Evolutionary conservation across 2,329 filamentous ascomycete genomes (phyloP), one percentile per base, ranked within the genome.

Genomic region (Metarhizium album): DNA sequence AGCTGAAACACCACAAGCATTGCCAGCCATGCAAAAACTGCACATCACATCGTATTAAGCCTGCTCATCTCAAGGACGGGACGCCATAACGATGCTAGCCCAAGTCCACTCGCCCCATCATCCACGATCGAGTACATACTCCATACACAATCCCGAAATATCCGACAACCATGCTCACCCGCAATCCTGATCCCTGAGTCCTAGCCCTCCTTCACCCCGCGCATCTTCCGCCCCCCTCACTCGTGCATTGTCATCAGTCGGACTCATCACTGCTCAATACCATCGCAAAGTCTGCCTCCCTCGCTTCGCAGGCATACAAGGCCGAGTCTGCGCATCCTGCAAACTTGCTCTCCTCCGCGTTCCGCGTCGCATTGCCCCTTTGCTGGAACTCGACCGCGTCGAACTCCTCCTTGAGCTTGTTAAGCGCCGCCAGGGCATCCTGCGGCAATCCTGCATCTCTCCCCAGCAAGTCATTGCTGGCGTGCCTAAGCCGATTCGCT

Each of bases 321-420:
- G 63, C 63, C 40, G 43, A 48, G 37, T 64, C 61, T 0, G 62
- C 57, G 38, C 54, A 60, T 2, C 58, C 60, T 11, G 62, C 62
- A 53, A 62, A 60, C 50, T 54, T 50, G 0, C 58, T 62, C n/a
- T 42, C 52, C 11, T 48, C 47, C 4, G 57, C 60, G 22, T 58
- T 48, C 6, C 57, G 58, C 4, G 55, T 56, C 1, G 52, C 54
- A 24, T 49, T 31, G 9, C 53, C 55, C 42, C 52, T 55, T 2
- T 53, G 47, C 3, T 22, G 31, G 0, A 45, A 24, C 48, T 64
- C 60, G 1, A 58, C 53, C 0, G 27, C 23, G 0, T 48, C 42
- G 43, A 61, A 63, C n/a, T 53, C 50, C 1, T 33, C 38, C 38
- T 49, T 42, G 8, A 60, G 42, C 14, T 24, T 29, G 1, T 45